Evolutionary conservation across 2,329 filamentous ascomycete genomes (phyloP).

Genomic region (Penicillium sp.): DNA sequence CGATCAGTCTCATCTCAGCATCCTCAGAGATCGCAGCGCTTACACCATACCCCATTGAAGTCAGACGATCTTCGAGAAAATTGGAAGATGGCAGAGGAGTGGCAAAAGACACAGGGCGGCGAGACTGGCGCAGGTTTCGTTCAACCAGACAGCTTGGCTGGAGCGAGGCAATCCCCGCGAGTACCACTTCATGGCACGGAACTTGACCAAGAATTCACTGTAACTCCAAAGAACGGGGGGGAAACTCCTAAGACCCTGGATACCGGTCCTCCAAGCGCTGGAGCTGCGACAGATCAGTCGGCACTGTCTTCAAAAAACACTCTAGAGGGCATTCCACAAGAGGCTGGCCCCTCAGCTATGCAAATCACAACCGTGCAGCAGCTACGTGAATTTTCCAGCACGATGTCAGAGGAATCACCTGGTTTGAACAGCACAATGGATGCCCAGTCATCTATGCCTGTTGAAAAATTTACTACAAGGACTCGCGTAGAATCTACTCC

Average conservation of each 20-base stretch:
- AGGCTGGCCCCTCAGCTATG: background rate
- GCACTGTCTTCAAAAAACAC: background rate
- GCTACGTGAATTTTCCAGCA: constrained; percentile 2
- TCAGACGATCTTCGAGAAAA: constrained; percentile 22
- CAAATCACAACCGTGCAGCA: constrained; percentile 5
- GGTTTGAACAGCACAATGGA: background rate
- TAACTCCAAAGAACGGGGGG: constrained; percentile 23
- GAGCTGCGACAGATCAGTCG: background rate
- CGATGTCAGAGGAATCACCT: background rate
- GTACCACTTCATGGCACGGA: constrained; percentile 9
- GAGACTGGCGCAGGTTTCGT: background rate
- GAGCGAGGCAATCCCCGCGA: background rate
- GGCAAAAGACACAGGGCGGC: constrained; percentile 12
- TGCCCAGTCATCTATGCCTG: background rate
- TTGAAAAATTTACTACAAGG: background rate
- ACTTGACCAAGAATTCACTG: constrained; percentile 28
- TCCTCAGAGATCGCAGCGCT: constrained; percentile 7
- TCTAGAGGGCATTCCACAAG: background rate
- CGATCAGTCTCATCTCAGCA: background rate
- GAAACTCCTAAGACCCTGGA: constrained; percentile 3
- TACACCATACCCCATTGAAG: constrained; percentile 16
- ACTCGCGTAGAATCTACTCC: background rate
- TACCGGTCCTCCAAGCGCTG: background rate
- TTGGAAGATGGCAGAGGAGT: constrained; percentile 19
- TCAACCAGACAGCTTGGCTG: background rate